Base-by-base conservation (phyloP, 1,139 yeast genomes). In the Kurtzmaniella quercitrusa region DNA sequence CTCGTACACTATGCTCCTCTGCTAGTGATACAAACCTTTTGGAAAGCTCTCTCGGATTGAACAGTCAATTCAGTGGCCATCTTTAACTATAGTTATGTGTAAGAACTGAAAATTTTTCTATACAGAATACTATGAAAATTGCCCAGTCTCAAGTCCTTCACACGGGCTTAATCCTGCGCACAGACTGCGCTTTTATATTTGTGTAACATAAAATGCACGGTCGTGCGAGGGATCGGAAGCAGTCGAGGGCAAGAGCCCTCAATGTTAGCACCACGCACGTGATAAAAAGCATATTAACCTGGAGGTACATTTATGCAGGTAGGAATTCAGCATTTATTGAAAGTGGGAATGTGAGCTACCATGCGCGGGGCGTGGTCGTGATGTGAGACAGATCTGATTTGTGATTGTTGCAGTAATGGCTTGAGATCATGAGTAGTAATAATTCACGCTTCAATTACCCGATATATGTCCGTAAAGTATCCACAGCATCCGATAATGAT, bases 1-100 rank as follows among this genome's bases (percentile, higher is more conserved):
- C 30, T 26, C 9, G 12, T 26, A 12, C 30, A 26, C 30, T 26
- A 26, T 26, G 30, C 30, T 28, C 28, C 37, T 23, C 32, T 11
- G 33, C 38, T 33, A 30, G 30, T 18, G 23, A 48, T 63, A 77
- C 94, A 72, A 81, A 87, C 95, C 95, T 93, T 94, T 86, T 93
- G 98, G 96, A 85, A 93, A 88, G 98, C 98, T 82, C 96, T 93
- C 84, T 94, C 98, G 73, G 97, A 87, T 86, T 93, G 99, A 80
- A 94, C 99, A 76, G 96, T 89, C 82, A 93, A 89, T 86, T 93
- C 99, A 77, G 98, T 87, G 75, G 98, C 95, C 98, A 93, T 93
- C 80, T 79, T 71, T 60, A 56, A 61, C 49, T 45, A 44, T 41
- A 39, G 50, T 42, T 30, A 35, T 16, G 23, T 26, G 14, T 23